These are phyloP conservation scores for Microcyclosporella mali DNA, from an alignment of 2,329 filamentous ascomycete genomes.

Conservation along the genomic window DNA sequence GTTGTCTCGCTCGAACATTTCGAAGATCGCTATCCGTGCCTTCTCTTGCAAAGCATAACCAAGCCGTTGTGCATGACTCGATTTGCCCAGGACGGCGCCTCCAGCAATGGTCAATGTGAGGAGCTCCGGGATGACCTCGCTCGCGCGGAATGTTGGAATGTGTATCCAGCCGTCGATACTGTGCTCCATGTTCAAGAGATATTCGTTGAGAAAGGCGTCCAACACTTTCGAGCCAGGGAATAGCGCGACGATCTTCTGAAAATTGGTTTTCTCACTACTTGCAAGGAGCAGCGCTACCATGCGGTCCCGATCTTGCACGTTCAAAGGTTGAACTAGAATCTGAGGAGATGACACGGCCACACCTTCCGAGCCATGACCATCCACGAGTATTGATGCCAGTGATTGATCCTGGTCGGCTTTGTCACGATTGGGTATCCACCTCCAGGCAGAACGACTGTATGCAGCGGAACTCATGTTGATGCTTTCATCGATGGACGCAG, in stretches of 20 bases:
- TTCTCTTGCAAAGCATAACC: conserved; percentile 19
- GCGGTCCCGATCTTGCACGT: conserved; percentile 12
- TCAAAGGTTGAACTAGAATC: conserved; percentile 8
- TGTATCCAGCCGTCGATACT: conserved; percentile 20
- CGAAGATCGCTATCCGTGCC: conserved; percentile 8
- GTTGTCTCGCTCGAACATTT: conserved; percentile 16
- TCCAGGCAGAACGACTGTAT: conserved; percentile 17
- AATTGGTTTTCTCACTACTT: conserved; percentile 15
- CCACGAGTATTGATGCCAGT: conserved; percentile 12
- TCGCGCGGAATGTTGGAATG: conserved; percentile 13
- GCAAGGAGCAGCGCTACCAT: conserved; percentile 17
- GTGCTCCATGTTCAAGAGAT: conserved; percentile 17
- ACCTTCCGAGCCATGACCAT: conserved; percentile 12
- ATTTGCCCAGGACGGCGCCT: conserved; percentile 15
- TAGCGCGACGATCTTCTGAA: conserved; percentile 15
- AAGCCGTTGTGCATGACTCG: conserved; percentile 17
- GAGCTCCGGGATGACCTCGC: conserved; percentile 12
- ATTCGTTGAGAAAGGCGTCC: conserved; percentile 17
- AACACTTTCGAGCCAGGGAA: conserved; percentile 15
- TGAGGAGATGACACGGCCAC: conserved; percentile 6
- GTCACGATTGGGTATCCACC: conserved; percentile 15
- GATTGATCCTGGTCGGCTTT: conserved; percentile 12
- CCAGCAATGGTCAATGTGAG: conserved; percentile 15
- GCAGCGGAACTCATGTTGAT: conserved; percentile 17
- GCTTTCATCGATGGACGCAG: conserved; percentile 16